phyloP scores from a whole-genome alignment of 495 filamentous ascomycete species.

The Parachaetomium inaequale region DNA sequence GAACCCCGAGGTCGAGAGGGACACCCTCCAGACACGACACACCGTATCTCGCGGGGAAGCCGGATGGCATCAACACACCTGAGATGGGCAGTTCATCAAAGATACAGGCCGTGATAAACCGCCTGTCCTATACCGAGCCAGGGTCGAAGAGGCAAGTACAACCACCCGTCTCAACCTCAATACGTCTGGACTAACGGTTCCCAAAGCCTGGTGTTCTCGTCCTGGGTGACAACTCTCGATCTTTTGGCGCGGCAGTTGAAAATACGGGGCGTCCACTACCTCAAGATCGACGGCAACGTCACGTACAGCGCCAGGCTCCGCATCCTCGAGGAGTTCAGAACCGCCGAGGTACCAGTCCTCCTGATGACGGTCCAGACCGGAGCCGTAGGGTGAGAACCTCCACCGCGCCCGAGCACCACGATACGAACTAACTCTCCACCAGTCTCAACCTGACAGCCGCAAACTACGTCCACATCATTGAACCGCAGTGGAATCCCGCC shows the following conservation, averaged over 20 bases:
- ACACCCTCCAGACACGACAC: neutral
- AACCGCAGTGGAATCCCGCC: slow-evolving; percentile 56
- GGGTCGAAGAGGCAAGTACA: neutral
- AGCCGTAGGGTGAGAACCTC: slow-evolving; percentile 39
- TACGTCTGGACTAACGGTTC: slow-evolving; percentile 5
- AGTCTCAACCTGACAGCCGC: slow-evolving; percentile 51
- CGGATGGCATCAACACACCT: neutral
- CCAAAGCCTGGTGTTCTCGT: slow-evolving; percentile 50
- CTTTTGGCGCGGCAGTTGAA: slow-evolving; percentile 29
- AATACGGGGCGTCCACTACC: slow-evolving; percentile 23
- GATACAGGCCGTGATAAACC: neutral
- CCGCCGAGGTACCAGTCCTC: slow-evolving; percentile 28
- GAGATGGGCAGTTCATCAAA: neutral
- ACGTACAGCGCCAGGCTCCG: slow-evolving; percentile 25
- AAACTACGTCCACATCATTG: slow-evolving; percentile 47
- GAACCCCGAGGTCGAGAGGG: no score
- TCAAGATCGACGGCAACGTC: slow-evolving; percentile 9
- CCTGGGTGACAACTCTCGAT: slow-evolving; percentile 47
- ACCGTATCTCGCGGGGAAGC: neutral
- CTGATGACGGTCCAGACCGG: slow-evolving; percentile 53
- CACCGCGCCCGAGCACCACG: neutral
- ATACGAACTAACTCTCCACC: slow-evolving; percentile 4
- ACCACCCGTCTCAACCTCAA: neutral
- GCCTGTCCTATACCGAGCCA: neutral
- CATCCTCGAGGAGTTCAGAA: slow-evolving; percentile 38